Base-by-base conservation (phyloP, 129 eudicot species). In the Scalesia atractyloides region DNA sequence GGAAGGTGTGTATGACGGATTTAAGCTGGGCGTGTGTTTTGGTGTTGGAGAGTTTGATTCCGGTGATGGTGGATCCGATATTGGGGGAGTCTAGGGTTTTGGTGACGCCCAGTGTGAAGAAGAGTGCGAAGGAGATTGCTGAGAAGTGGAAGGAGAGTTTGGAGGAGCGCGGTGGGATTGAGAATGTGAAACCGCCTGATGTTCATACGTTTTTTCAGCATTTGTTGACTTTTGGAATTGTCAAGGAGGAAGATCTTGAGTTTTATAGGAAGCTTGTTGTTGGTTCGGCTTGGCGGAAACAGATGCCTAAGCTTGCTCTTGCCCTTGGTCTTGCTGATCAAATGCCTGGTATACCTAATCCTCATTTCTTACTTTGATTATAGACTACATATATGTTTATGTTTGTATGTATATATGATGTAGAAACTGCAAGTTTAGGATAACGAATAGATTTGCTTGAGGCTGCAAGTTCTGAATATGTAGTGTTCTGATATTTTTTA, bases 21-120 rank as follows among this genome's bases (percentile, higher is more conserved):
- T 81, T 94, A 83, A 91, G 99, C 0, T 90, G 97, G 99, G 99
- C 99, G 18, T 94, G 96, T 81, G 97, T 94, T 16, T 58, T 94
- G 88, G n/a, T 94, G 61, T 26, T 94, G 75, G 99, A 94, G 74
- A 75, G 87, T n/a, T 78, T 94, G 88, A 85, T 94, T 60, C 93
- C 93, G 30, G 94, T 81, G 70, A 84, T 88, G 70, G 81, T 86
- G 60, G 97, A 94, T 83, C 99, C 97, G 22, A 81, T 94, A 18
- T 30, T 94, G 49, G 99, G 99, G 73, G 78, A 84, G 24, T 70
- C 83, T 47, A 77, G 97, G 86, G 79, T 81, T 79, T 59, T 94
- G 79, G 96, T 90, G 77, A 94, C 97, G 7, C 97, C 99, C 0
- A 81, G 68, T 9, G 86, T 90, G 68, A 94, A 83, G 85, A 83